These are phyloP conservation scores for Aspergillus sp. DNA, from an alignment of 2,329 filamentous ascomycete species.

Conservation along the genomic window DNA sequence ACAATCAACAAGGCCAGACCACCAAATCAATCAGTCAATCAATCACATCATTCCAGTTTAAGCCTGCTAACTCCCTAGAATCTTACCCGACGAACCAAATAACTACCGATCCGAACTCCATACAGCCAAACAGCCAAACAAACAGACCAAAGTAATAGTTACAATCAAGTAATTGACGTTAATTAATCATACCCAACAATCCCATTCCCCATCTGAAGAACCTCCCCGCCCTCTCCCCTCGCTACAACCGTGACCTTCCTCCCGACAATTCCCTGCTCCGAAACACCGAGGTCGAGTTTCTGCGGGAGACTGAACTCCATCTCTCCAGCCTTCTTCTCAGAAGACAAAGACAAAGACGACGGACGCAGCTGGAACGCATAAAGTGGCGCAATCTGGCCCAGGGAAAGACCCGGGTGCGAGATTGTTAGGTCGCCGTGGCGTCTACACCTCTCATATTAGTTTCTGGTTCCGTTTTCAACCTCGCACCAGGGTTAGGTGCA, in stretches of 20 bases:
- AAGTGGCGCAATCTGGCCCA: slow-evolving; percentile 12
- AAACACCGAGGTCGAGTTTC: slow-evolving; percentile 33
- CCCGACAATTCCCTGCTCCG: slow-evolving; percentile 35
- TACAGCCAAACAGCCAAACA: not conserved
- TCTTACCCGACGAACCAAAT: too few relatives aligned
- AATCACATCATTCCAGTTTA: not conserved
- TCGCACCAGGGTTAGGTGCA: not conserved
- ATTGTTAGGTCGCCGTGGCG: slow-evolving; percentile 28
- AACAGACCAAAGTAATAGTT: too few relatives aligned
- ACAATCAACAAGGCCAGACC: not conserved
- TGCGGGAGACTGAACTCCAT: slow-evolving; percentile 31
- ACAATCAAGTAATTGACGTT: not conserved
- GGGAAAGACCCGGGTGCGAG: not conserved
- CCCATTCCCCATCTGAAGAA: slow-evolving; percentile 27
- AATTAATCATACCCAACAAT: slow-evolving; percentile 35
- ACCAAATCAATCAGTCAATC: too few relatives aligned
- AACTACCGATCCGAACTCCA: too few relatives aligned
- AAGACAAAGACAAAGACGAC: not conserved
- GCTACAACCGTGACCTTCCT: slow-evolving; percentile 31
- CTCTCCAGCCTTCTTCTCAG: slow-evolving; percentile 2
- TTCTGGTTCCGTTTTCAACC: too few relatives aligned
- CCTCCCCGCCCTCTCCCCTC: slow-evolving; percentile 18
- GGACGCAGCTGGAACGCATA: slow-evolving; percentile 26
- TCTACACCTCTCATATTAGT: slow-evolving; percentile 13
- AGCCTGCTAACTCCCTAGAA: too few relatives aligned